These are phyloP conservation scores for Xylaria sp. DNA, from an alignment of 2,329 filamentous ascomycete species.

Conservation along the genomic window DNA sequence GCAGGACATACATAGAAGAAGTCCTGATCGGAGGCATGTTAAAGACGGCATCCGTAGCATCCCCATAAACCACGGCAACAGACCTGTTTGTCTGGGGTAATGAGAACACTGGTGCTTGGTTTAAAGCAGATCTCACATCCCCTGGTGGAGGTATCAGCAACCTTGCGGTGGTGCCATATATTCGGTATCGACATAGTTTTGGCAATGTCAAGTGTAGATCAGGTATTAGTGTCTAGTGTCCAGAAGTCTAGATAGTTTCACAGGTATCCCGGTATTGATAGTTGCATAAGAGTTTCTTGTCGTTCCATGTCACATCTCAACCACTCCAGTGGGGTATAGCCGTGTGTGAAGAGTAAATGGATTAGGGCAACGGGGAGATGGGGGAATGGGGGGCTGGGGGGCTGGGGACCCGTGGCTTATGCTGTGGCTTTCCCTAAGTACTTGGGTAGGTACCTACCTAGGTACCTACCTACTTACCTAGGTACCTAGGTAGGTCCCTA, in stretches of 20 bases:
- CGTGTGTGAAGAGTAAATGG: no score
- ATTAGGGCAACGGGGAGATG: no score
- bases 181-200: slow-evolving; percentile 68
- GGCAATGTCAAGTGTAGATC: background rate
- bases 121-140: slow-evolving; percentile 93
- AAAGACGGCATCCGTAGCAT: background rate
- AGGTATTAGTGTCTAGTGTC: background rate
- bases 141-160: slow-evolving; percentile 82
- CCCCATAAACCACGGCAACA: slow-evolving; percentile 22
- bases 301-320: background rate
- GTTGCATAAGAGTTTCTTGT: background rate
- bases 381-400: no score
- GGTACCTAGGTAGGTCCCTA: no score
- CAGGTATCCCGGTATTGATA: background rate
- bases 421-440: background rate
- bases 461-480: background rate
- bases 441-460: no score
- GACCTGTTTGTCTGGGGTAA: slow-evolving; percentile 89
- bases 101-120: slow-evolving; percentile 82
- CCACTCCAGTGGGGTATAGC: background rate
- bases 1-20: slow-evolving; percentile 89
- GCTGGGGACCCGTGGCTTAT: background rate
- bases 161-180: slow-evolving; percentile 81
- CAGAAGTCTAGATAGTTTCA: background rate
- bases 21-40: slow-evolving; percentile 55